Evolutionary conservation across 176 grass and related monocot species (phyloP).

Genomic region (Puccinellia tenuiflora): DNA sequence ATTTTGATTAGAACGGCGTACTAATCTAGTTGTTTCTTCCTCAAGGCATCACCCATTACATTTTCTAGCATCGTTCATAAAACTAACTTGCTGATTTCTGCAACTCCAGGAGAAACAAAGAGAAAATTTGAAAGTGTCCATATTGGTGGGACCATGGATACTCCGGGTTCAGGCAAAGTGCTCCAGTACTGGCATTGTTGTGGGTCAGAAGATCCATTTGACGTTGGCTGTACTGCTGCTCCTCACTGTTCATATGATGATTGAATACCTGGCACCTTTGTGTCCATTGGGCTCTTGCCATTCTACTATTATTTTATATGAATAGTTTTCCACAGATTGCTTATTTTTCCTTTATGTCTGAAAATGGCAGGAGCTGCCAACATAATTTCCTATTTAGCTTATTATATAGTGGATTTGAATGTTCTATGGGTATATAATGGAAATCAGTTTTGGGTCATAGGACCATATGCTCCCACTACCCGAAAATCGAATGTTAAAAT

Average conservation of each 20-base stretch:
- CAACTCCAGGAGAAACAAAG: constrained; percentile 70
- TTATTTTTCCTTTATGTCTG: not conserved
- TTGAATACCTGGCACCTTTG: constrained; percentile 18
- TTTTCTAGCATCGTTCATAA: not conserved
- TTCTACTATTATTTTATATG: not conserved
- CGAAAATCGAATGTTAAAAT: no score
- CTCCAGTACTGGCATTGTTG: constrained; percentile 98
- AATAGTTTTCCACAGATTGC: not conserved
- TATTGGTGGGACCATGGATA: constrained; percentile 74
- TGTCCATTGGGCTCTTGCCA: not conserved
- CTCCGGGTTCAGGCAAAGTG: constrained; percentile 73
- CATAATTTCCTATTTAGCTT: not conserved
- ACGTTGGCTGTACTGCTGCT: constrained; percentile 70
- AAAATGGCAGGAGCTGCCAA: not conserved
- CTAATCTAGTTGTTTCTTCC: not conserved
- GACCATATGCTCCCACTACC: no score
- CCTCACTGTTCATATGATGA: constrained; percentile 88
- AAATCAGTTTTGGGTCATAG: no score
- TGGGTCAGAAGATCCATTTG: constrained; percentile 81
- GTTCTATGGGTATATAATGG: not conserved
- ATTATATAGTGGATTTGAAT: not conserved
- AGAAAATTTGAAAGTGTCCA: constrained; percentile 97
- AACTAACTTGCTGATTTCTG: not conserved
- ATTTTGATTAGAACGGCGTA: not conserved
- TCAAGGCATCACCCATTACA: not conserved